Base-by-base conservation (phyloP, 805 yeast genomes). In the Pichia eremophila region DNA sequence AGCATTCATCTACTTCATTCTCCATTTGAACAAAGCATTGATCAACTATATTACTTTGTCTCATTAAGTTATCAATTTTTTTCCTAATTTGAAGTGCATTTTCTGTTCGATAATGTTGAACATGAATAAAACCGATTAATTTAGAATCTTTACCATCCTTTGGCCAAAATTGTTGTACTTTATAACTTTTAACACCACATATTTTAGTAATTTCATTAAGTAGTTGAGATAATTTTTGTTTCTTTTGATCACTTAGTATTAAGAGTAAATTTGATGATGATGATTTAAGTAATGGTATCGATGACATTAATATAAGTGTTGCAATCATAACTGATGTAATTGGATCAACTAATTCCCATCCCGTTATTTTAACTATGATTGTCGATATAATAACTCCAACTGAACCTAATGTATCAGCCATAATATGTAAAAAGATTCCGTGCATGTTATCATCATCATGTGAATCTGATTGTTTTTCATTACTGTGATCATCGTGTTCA, bases 361-460 rank as follows among this genome's bases (percentile, higher is more conserved):
- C 78, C 10, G 75, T 66, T 34, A 79, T 57, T 49, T 81, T 78
- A 9, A 91, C 85, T 38, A 93, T 66, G 6, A 88, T 46, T 0
- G 99, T 91, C 0, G 97, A 89, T 1, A 88, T 64, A n/a, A 93
- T 90, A 17, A 95, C 99, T 8, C 98, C 98, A 0, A 90, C 95
- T 0, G 98, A 91, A 0, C 99, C 99, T 39, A 93, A 69, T 0
- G 98, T 90, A 58, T 93, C 99, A 0, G 99, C 99, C 41, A 93
- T 62, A 31, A 93, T 85, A 57, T 93, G 99, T 41, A 93, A 69
- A 58, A 93, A 93, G 6, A 93, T 87, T 14, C 99, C 99, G 49
- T 83, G 81, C 95, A 91, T 85, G 62, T 91, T 91, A 54, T 77
- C 82, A 55, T 78, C 75, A n/a, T 59, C 50, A 40, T 54, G 32